These are phyloP conservation scores for Ogataea angusta DNA, from an alignment of 805 yeast genomes.

Conservation along the genomic window DNA sequence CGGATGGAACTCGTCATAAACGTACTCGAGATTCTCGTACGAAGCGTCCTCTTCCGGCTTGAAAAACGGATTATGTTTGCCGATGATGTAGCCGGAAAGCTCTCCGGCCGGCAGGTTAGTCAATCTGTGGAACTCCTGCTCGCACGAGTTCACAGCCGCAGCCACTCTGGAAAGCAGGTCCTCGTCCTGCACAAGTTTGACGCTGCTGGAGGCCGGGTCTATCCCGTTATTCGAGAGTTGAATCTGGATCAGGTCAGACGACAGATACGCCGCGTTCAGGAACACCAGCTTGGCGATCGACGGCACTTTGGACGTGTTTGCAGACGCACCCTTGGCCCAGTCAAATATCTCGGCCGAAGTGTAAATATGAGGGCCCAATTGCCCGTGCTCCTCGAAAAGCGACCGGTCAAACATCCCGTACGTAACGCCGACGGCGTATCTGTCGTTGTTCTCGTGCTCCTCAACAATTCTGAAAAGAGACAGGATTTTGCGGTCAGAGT, in stretches of 20 bases:
- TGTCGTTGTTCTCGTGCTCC: constrained; percentile 61
- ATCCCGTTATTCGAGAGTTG: constrained; percentile 46
- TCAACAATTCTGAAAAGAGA: constrained; percentile 76
- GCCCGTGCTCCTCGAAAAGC: constrained; percentile 35
- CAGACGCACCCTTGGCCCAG: constrained; percentile 42
- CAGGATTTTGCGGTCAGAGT: constrained; percentile 62
- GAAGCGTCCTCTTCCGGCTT: constrained; percentile 37
- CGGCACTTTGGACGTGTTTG: constrained; percentile 42
- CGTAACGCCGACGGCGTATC: constrained; percentile 70
- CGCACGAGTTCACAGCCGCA: constrained; percentile 46
- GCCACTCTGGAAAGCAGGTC: constrained; percentile 33
- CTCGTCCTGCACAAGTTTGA: constrained; percentile 30
- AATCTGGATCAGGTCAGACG: constrained; percentile 74
- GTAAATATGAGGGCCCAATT: constrained; percentile 18
- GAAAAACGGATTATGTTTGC: constrained; percentile 54
- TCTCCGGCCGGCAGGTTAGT: constrained; percentile 33
- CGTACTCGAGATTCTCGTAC: constrained; percentile 36
- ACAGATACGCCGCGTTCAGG: constrained; percentile 65
- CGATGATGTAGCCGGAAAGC: constrained; percentile 58
- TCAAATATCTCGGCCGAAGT: constrained; percentile 30
- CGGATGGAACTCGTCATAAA: constrained; percentile 56
- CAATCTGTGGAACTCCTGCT: constrained; percentile 39
- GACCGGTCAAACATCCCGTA: constrained; percentile 60
- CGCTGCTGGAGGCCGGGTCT: constrained; percentile 35
- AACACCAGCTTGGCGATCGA: constrained; percentile 71